phyloP scores from a whole-genome alignment of 257 asterid species.

The Solanum boliviense region DNA sequence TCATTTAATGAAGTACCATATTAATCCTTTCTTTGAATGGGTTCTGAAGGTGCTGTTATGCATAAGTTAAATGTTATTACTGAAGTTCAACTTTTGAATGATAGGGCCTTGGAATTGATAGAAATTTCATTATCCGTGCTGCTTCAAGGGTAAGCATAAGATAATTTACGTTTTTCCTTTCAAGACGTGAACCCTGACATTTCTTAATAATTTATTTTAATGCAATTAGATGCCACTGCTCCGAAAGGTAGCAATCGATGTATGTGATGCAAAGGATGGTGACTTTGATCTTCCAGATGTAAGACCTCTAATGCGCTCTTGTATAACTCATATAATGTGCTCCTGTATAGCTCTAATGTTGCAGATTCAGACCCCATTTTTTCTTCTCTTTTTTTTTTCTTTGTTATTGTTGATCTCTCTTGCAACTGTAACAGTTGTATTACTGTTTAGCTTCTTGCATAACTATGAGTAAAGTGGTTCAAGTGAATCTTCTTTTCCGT shows the following conservation, averaged over 20 bases:
- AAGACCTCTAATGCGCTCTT: constrained; percentile 15
- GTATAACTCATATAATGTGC: neutral
- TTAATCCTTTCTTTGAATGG: neutral
- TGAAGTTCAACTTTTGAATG: constrained; percentile 3
- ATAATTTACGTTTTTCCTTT: neutral
- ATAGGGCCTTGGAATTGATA: constrained; percentile 64
- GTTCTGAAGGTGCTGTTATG: neutral
- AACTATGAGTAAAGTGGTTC: neutral
- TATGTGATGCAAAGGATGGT: constrained; percentile 66
- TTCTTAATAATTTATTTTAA: neutral
- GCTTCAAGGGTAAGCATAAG: constrained; percentile 43
- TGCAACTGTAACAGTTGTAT: neutral
- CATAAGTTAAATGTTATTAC: neutral
- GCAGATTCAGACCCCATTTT: neutral
- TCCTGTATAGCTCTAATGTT: neutral
- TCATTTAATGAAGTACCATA: neutral
- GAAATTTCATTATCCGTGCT: constrained; percentile 40
- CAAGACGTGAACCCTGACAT: neutral
- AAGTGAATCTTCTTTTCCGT: neutral
- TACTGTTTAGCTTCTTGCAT: neutral
- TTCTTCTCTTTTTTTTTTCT: neutral
- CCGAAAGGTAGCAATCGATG: constrained; percentile 69
- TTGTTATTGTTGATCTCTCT: neutral
- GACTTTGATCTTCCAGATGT: constrained; percentile 73
- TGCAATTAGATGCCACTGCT: constrained; percentile 65